Evolutionary conservation across 345 rosid genomes (phyloP).

Genomic region (Toxicodendron radicans): DNA sequence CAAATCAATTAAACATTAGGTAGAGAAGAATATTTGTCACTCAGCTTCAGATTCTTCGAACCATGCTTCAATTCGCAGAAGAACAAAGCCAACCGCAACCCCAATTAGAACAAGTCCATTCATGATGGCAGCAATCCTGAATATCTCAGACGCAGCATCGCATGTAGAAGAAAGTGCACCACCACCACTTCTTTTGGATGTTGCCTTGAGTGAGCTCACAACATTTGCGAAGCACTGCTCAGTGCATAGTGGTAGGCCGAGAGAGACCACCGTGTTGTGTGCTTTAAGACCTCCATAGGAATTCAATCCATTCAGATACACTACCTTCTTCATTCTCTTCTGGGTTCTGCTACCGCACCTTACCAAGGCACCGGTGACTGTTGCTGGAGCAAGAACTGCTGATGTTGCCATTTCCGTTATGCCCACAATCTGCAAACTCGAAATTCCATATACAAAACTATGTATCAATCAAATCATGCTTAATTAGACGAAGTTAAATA

Average conservation of each 20-base stretch:
- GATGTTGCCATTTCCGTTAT: slow-evolving; percentile 37
- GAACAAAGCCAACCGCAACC: slow-evolving; percentile 64
- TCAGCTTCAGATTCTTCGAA: slow-evolving; percentile 67
- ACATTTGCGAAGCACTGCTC: slow-evolving; percentile 46
- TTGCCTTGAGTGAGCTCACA: slow-evolving; percentile 25
- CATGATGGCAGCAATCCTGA: slow-evolving; percentile 57
- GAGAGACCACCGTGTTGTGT: slow-evolving; percentile 36
- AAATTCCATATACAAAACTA: neutral
- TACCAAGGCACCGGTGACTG: slow-evolving; percentile 23
- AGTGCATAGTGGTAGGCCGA: slow-evolving; percentile 37
- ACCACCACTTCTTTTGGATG: slow-evolving; percentile 21
- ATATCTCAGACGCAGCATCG: slow-evolving; percentile 50
- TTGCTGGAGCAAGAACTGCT: slow-evolving; percentile 22
- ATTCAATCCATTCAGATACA: slow-evolving; percentile 38
- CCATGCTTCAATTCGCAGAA: slow-evolving; percentile 52
- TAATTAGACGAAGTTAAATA: neutral
- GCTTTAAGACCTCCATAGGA: slow-evolving; percentile 48
- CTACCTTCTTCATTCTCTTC: slow-evolving; percentile 28
- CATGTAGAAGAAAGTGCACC: slow-evolving; percentile 48
- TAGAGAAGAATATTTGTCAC: neutral
- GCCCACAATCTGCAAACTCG: neutral
- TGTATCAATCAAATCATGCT: too few species aligned
- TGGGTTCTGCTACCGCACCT: slow-evolving; percentile 21
- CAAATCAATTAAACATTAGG: neutral
- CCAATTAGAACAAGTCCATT: slow-evolving; percentile 59